Evolutionary conservation across 2,329 filamentous ascomycete species (phyloP).

Genomic region (Myriangium duriaei): DNA sequence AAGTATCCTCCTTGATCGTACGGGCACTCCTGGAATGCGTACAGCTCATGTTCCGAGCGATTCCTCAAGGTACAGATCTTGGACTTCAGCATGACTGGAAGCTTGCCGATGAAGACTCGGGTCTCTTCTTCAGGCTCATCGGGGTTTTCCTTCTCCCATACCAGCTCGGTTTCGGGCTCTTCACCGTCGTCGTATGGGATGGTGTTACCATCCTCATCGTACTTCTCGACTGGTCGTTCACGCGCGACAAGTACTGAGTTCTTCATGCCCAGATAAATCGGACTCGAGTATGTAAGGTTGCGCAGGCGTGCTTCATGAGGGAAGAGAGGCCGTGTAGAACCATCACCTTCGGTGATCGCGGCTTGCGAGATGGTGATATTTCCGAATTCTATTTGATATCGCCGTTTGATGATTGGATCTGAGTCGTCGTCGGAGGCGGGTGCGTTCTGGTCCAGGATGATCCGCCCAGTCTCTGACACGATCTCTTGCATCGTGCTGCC

Average conservation of each 20-base stretch:
- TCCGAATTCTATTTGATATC: constrained; percentile 92
- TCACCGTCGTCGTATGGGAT: constrained; percentile 30
- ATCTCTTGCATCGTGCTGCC: constrained; percentile 89
- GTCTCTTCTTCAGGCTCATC: constrained; percentile 39
- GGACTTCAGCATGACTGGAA: constrained; percentile 97
- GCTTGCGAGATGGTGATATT: constrained; percentile 80
- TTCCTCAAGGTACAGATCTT: constrained; percentile 84
- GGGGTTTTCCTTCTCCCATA: constrained; percentile 33
- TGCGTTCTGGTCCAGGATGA: constrained; percentile 88
- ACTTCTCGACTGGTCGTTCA: constrained; percentile 53
- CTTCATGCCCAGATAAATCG: constrained; percentile 77
- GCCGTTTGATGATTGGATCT: constrained; percentile 64
- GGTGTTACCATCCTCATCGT: constrained; percentile 56
- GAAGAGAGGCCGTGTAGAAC: constrained; percentile 69
- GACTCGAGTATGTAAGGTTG: constrained; percentile 89
- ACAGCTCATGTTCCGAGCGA: constrained; percentile 73
- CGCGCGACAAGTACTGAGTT: constrained; percentile 75
- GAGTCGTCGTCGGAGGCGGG: constrained; percentile 59
- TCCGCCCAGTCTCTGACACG: constrained; percentile 78
- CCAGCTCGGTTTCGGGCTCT: constrained; percentile 31
- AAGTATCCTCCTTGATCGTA: constrained; percentile 99
- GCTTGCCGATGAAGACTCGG: constrained; percentile 82
- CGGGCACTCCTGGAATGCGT: constrained; percentile 87
- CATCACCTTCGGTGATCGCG: constrained; percentile 85
- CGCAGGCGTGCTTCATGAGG: constrained; percentile 92